Percentiles rank a stretch among this genome's conserved stretches.
These are phyloP conservation scores for Calocera viscosa DNA, from an alignment of 768 basidiomycete species.

Conservation along the genomic window DNA sequence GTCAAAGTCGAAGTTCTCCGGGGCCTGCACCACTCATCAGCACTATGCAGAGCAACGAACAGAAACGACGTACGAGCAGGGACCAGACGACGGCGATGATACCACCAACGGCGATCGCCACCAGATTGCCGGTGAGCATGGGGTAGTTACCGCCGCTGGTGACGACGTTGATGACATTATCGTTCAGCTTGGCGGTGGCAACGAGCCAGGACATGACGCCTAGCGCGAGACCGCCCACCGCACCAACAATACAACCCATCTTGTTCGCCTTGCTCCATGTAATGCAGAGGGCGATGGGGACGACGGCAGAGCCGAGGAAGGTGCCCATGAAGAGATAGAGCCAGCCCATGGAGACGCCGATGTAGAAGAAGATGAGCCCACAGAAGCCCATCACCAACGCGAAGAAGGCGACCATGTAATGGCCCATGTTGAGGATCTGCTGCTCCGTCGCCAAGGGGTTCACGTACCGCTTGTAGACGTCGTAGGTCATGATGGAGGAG, in stretches of 20 bases:
- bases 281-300: conserved; percentile 73
- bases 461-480: conserved; percentile 74
- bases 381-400: conserved; percentile 71
- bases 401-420: conserved; percentile 54
- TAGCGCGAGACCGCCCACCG: conserved; percentile 52
- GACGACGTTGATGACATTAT: conserved; percentile 54
- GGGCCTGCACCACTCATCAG: conserved; percentile 37
- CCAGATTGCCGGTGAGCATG: conserved; percentile 87
- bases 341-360: conserved; percentile 89
- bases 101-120: conserved; percentile 66
- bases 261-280: conserved; percentile 81
- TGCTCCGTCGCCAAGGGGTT: conserved; percentile 67
- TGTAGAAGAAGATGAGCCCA: conserved; percentile 76
- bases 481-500: conserved; percentile 70
- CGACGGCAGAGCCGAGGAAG: conserved; percentile 71
- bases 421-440: conserved; percentile 58
- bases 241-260: conserved; percentile 65
- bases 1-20: conserved; percentile 72
- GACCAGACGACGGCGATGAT: conserved; percentile 59
- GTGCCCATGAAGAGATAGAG: conserved; percentile 79
- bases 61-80: conserved; percentile 38
- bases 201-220: conserved; percentile 79
- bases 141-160: conserved; percentile 32
- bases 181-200: conserved; percentile 58
- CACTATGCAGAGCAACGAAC: background rate